phyloP scores from a whole-genome alignment of 768 basidiomycete genomes.

The Terana coerulea region DNA sequence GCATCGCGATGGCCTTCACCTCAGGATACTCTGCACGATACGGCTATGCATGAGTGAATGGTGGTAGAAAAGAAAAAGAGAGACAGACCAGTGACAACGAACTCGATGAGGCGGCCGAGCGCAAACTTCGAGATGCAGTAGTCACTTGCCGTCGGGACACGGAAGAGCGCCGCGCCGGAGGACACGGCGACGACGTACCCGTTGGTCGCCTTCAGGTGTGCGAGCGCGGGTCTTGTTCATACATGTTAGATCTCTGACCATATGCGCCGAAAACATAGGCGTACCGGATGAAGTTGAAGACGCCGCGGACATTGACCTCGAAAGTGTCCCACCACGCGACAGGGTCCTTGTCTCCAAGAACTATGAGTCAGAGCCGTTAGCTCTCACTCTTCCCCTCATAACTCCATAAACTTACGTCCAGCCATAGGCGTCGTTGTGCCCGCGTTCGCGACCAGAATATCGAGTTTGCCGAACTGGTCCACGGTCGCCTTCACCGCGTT shows the following conservation, averaged over 20 bases:
- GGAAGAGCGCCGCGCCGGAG: background rate
- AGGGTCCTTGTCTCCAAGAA: slow-evolving; percentile 2
- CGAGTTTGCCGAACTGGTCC: slow-evolving; percentile 25
- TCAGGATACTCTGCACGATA: background rate
- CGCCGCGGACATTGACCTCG: slow-evolving; percentile 10
- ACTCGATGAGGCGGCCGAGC: background rate
- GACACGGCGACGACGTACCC: background rate
- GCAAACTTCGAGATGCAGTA: background rate
- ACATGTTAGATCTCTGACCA: background rate
- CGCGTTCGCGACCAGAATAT: slow-evolving; percentile 27
- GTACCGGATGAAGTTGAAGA: slow-evolving; percentile 3
- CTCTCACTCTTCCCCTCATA: too few species aligned
- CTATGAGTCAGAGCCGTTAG: too few species aligned
- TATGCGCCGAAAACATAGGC: background rate
- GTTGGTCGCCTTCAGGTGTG: background rate
- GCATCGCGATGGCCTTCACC: background rate
- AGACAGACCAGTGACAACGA: background rate
- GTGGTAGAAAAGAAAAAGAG: too few species aligned
- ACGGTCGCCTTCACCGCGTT: slow-evolving; percentile 21
- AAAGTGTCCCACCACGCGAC: slow-evolving; percentile 9
- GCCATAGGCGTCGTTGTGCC: slow-evolving; percentile 5
- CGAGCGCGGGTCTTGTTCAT: background rate
- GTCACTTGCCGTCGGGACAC: background rate
- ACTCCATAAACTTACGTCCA: background rate
- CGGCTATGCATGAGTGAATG: too few species aligned